Conservation (phyloP, 352 stramenopile species). For the Globisporangium carolinianum region DNA sequence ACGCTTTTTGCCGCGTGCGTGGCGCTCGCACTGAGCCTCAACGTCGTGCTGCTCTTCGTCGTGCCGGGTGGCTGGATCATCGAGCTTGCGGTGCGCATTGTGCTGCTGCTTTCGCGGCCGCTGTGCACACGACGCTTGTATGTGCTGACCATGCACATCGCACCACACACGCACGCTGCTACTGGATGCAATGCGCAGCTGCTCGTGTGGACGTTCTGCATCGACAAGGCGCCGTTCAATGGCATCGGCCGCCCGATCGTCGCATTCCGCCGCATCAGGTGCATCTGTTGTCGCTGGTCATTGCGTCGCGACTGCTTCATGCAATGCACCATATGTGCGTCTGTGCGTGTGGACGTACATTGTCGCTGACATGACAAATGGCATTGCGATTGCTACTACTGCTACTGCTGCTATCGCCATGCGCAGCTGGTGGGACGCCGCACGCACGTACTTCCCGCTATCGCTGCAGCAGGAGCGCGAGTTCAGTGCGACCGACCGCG, state of each 20-base stretch:
- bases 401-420: background rate
- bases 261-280: conserved; percentile 28
- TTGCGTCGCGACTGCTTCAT: background rate
- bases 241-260: conserved; percentile 25
- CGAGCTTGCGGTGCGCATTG: conserved; percentile 13
- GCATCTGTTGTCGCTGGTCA: background rate
- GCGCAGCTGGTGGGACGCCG: conserved; percentile 31
- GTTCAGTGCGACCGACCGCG: conserved; percentile 24
- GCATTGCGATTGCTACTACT: no score
- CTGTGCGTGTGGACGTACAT: no score
- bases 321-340: no score
- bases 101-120: background rate
- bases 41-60: conserved; percentile 19
- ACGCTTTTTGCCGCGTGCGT: conserved; percentile 15
- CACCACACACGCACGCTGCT: background rate
- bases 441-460: conserved; percentile 35
- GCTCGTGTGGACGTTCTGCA: conserved; percentile 18
- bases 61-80: conserved; percentile 22
- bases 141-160: no score
- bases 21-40: conserved; percentile 16
- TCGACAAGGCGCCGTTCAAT: conserved; percentile 36
- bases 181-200: conserved; percentile 12
- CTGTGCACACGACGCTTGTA: no score
- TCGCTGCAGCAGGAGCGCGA: conserved; percentile 30
- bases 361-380: no score